Base-by-base conservation (phyloP, 805 yeast genomes). In the Clavispora asparagi region DNA sequence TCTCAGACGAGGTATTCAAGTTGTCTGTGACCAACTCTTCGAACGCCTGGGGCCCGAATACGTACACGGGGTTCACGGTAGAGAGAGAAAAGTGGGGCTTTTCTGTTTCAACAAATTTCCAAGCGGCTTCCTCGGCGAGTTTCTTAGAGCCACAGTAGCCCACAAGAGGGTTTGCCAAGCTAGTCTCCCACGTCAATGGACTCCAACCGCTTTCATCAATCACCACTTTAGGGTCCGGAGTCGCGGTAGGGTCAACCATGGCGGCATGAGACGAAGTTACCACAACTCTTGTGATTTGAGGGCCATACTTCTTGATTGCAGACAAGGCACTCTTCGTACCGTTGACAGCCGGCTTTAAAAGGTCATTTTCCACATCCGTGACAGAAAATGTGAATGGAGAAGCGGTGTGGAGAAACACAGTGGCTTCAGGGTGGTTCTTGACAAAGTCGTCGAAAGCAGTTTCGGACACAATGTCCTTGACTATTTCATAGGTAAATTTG, bases 381-480 rank as follows among this genome's bases (percentile, higher is more conserved):
- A 68, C 62, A 10, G 72, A 68, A 57, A 71, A 76, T 28, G 71
- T 66, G 58, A 76, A 76, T 12, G 87, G 85, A n/a, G 83, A 75
- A 3, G 87, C 87, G 10, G 83, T 73, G 60, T 82, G 87, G 36
- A 81, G 53, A 41, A 82, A 81, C 35, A 74, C 78, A 11, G 68
- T 67, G 46, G 80, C 73, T 40, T 80, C 82, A 27, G 76, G 74
- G 48, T 74, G 73, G 25, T 64, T 65, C 54, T 72, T 61, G 52
- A 81, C 67, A 1, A 73, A 71, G 9, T 59, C 59, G 45, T 74
- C 75, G 48, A 77, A 78, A 0, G 81, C 78, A 10, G 68, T 68
- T 16, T 57, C 64, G 13, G 62, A 60, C 7, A 67, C 68, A 42
- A 81, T 71, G 51, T 79, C 84, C 5, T 63, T 56, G 17, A 81